These are phyloP conservation scores for Spathaspora passalidarum DNA, from an alignment of 805 yeast species.

Conservation along the genomic window DNA sequence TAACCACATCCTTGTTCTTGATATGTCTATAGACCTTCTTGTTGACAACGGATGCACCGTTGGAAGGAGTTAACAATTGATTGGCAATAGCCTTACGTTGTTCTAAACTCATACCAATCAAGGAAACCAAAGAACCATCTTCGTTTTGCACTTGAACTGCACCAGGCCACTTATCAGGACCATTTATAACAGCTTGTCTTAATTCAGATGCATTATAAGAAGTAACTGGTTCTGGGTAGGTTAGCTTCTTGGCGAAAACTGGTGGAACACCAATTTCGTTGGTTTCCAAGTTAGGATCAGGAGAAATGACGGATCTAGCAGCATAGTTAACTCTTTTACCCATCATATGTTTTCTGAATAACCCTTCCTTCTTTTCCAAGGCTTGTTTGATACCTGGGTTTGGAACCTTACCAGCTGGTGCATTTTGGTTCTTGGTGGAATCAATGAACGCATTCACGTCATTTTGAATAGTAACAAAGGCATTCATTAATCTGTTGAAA, in stretches of 20 bases:
- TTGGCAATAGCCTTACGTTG: conserved; percentile 95
- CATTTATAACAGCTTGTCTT: conserved; percentile 93
- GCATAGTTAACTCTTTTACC: conserved; percentile 99
- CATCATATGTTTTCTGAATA: conserved; percentile 99
- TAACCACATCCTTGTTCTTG: conserved; percentile 88
- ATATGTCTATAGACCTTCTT: conserved; percentile 95
- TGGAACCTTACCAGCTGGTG: conserved; percentile 64
- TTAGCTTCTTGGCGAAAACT: conserved; percentile 90
- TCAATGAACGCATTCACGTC: conserved; percentile 94
- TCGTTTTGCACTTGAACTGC: conserved; percentile 95
- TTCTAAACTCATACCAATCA: conserved; percentile 86
- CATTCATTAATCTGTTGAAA: conserved; percentile 90
- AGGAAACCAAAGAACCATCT: conserved; percentile 79
- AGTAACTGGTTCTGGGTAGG: conserved; percentile 98
- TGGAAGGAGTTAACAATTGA: conserved; percentile 85
- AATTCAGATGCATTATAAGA: conserved; percentile 84
- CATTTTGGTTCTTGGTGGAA: conserved; percentile 81
- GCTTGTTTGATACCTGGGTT: conserved; percentile 97
- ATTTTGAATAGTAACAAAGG: conserved; percentile 91
- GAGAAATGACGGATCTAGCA: conserved; percentile 98
- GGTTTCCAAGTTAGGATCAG: conserved; percentile 97
- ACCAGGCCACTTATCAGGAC: conserved; percentile 99
- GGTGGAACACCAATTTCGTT: conserved; percentile 99
- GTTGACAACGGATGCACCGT: conserved; percentile 62
- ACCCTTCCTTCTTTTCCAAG: conserved; percentile 96